Percentiles rank a stretch among this genome's conserved stretches.
phyloP scores from a whole-genome alignment of 768 basidiomycete species.

The Naganishia onofrii region DNA sequence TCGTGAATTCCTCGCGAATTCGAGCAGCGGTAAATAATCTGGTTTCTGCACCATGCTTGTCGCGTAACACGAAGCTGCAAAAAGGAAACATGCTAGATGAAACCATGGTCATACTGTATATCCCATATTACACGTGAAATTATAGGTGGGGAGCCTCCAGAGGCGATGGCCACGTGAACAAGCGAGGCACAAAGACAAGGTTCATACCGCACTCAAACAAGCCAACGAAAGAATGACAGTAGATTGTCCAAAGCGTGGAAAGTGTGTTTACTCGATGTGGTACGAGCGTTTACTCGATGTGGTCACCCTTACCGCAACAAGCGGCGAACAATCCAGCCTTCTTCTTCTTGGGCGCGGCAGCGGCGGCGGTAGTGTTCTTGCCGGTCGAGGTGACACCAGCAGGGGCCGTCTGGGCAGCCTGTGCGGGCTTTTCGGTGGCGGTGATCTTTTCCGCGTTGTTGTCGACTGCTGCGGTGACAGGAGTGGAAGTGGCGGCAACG shows the following conservation, averaged over 20 bases:
- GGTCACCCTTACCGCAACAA: constrained; percentile 35
- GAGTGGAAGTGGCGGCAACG: constrained; percentile 18
- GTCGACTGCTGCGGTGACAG: constrained; percentile 25
- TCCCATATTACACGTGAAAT: constrained; percentile 5
- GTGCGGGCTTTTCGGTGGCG: constrained; percentile 22
- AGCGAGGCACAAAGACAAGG: neutral
- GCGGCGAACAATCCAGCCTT: constrained; percentile 35
- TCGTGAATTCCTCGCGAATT: too few species aligned
- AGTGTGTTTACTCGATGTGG: neutral
- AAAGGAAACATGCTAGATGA: neutral
- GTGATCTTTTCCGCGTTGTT: constrained; percentile 27
- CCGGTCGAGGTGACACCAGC: constrained; percentile 13
- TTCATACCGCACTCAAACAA: neutral
- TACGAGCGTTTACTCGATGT: constrained; percentile 24
- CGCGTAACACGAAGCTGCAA: neutral
- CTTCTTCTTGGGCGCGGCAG: constrained; percentile 32
- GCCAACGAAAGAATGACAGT: neutral
- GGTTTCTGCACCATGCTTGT: too few species aligned
- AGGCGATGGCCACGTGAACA: neutral
- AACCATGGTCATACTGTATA: neutral
- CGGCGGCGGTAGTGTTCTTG: constrained; percentile 15
- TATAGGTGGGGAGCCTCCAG: neutral
- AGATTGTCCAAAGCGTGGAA: neutral
- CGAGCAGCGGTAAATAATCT: too few species aligned
- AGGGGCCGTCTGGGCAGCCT: constrained; percentile 26